Percentiles rank a stretch among this genome's conserved stretches.
phyloP scores from a whole-genome alignment of 768 basidiomycete genomes.

The Tubosaeta brunneosetosa region DNA sequence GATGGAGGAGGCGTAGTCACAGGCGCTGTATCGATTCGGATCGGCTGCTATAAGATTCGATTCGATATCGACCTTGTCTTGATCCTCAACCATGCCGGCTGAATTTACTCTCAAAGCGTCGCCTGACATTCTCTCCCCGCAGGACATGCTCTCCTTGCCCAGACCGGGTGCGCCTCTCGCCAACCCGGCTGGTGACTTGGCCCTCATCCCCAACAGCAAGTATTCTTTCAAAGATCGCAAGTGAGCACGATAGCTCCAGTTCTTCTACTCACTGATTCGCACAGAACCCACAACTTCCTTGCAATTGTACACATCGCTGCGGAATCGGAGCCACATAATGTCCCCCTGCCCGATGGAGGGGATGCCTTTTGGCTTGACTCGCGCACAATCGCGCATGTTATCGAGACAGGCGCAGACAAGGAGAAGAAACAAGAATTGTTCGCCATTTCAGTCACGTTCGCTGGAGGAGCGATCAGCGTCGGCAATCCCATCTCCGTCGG shows the following conservation, averaged over 20 bases:
- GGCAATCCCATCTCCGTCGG: conserved; percentile 47
- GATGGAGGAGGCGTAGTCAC: conserved; percentile 47
- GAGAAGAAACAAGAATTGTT: conserved; percentile 53
- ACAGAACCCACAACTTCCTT: conserved; percentile 68
- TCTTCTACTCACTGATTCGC: background rate
- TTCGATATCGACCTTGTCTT: conserved; percentile 28
- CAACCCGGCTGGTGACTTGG: conserved; percentile 65
- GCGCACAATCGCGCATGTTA: conserved; percentile 65
- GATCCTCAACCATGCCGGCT: conserved; percentile 26
- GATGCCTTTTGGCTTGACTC: conserved; percentile 76
- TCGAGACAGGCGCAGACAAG: conserved; percentile 46
- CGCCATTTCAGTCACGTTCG: conserved; percentile 50
- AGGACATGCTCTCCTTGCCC: conserved; percentile 63
- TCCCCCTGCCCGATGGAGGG: conserved; percentile 62
- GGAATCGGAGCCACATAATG: conserved; percentile 43
- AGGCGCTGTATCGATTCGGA: conserved; percentile 7
- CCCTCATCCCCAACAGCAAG: conserved; percentile 59
- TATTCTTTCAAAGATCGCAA: conserved; percentile 71
- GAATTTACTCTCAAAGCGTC: conserved; percentile 59
- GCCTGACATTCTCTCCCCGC: conserved; percentile 60
- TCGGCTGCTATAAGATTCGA: background rate
- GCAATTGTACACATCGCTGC: conserved; percentile 57
- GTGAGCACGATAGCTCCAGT: conserved; percentile 37
- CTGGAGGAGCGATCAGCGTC: conserved; percentile 31
- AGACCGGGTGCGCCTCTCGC: conserved; percentile 65